Conservation (phyloP, 208 protist genomes). For the Wallacemonas sp. region DNA sequence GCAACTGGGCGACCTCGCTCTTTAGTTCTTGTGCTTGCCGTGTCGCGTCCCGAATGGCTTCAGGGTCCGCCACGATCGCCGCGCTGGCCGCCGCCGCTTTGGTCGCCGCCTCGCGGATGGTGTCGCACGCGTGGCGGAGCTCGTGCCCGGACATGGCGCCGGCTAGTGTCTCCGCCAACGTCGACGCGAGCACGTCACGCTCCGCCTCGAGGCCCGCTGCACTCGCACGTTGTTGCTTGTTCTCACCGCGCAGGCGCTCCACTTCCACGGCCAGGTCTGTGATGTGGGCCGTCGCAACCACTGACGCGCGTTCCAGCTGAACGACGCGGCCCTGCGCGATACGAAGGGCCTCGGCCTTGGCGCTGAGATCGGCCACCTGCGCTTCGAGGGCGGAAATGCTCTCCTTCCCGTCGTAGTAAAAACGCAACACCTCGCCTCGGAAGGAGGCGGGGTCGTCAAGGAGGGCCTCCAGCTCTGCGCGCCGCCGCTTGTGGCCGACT, state of each 20-base stretch:
- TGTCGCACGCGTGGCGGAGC: conserved; percentile 33
- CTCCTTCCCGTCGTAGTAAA: conserved; percentile 69
- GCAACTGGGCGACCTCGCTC: conserved; percentile 67
- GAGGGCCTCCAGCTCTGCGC: background rate
- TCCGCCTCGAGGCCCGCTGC: conserved; percentile 63
- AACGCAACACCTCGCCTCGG: conserved; percentile 54
- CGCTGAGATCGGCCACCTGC: conserved; percentile 34
- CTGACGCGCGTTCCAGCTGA: conserved; percentile 47
- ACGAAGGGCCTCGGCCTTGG: conserved; percentile 32
- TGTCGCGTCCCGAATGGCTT: conserved; percentile 51
- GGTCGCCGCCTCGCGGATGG: conserved; percentile 59
- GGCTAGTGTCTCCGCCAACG: conserved; percentile 8
- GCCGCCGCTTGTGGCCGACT: conserved; percentile 22
- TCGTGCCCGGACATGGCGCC: conserved; percentile 32
- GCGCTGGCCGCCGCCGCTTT: conserved; percentile 55
- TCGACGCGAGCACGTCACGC: conserved; percentile 46
- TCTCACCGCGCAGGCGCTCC: conserved; percentile 47
- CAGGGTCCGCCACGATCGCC: conserved; percentile 59
- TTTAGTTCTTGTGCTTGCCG: conserved; percentile 65
- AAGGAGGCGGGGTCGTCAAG: conserved; percentile 49
- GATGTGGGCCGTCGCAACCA: conserved; percentile 37
- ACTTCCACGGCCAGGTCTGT: conserved; percentile 53
- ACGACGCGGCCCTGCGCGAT: conserved; percentile 46
- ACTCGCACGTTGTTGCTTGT: conserved; percentile 48
- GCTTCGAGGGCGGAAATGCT: conserved; percentile 39